phyloP scores from a whole-genome alignment of 2,329 filamentous ascomycete species.

The Fusarium sp. region DNA sequence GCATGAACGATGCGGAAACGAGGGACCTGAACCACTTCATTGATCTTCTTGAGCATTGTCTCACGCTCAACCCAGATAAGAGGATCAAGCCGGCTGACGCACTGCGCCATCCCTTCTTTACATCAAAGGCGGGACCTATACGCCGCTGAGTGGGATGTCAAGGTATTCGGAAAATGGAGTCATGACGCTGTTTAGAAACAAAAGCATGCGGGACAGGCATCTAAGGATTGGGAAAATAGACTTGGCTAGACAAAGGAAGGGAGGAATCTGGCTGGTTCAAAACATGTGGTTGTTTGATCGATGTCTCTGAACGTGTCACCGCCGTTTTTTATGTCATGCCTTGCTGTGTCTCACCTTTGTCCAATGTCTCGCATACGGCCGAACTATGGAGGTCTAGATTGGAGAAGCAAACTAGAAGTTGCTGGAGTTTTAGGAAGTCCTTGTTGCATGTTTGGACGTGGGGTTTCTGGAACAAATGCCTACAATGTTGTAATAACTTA shows the following conservation, averaged over 20 bases:
- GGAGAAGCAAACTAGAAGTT: conserved; percentile 24
- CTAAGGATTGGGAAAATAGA: conserved; percentile 6
- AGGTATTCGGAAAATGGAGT: conserved; percentile 11
- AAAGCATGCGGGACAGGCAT: conserved; percentile 5
- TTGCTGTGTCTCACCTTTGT: conserved; percentile 30
- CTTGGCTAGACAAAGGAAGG: conserved; percentile 34
- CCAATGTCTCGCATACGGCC: conserved; percentile 21
- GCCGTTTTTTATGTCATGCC: conserved; percentile 35
- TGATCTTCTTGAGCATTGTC: conserved; percentile 87
- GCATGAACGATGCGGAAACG: conserved; percentile 77
- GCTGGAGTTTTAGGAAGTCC: conserved; percentile 18
- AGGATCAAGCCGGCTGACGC: conserved; percentile 88
- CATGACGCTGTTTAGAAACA: conserved; percentile 24
- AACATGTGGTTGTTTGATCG: conserved; percentile 20
- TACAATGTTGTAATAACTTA: conserved; percentile 6
- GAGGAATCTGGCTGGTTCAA: conserved; percentile 20
- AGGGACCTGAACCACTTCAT: conserved; percentile 86
- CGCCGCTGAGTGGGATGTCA: conserved; percentile 34
- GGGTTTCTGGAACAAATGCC: conserved; percentile 17
- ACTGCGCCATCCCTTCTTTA: conserved; percentile 88
- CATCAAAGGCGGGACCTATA: conserved; percentile 49
- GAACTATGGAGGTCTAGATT: conserved; percentile 9
- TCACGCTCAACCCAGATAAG: conserved; percentile 92
- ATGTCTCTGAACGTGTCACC: conserved; percentile 31
- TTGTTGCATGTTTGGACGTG: conserved; percentile 5